These are phyloP conservation scores for Lactifluus subvellereus DNA, from an alignment of 768 basidiomycete species.

Conservation along the genomic window DNA sequence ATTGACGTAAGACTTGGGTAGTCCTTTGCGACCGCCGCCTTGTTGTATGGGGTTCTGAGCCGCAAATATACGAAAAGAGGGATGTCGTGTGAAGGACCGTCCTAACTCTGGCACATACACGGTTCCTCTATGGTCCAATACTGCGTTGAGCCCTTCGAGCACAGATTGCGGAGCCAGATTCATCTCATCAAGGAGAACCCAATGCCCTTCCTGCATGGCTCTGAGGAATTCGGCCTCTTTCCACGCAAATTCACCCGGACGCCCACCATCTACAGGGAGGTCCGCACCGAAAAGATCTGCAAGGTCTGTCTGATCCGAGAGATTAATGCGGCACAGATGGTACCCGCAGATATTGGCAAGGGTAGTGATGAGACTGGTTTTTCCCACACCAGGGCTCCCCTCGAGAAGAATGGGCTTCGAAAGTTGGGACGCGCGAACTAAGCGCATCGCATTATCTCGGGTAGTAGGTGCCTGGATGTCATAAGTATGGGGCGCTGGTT, in stretches of 20 bases:
- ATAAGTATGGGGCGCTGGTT: slow-evolving; percentile 44
- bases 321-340: slow-evolving; percentile 83
- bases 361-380: slow-evolving; percentile 88
- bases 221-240: slow-evolving; percentile 93
- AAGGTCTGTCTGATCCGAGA: slow-evolving; percentile 97
- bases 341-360: slow-evolving; percentile 77
- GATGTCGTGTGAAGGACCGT: slow-evolving; percentile 80
- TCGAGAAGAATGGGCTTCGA: slow-evolving; percentile 90
- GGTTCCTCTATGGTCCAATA: slow-evolving; percentile 90
- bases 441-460: slow-evolving; percentile 77
- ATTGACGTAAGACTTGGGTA: slow-evolving; percentile 96
- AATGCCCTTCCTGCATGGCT: slow-evolving; percentile 91
- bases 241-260: slow-evolving; percentile 93
- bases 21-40: slow-evolving; percentile 94
- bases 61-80: slow-evolving; percentile 94
- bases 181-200: slow-evolving; percentile 99
- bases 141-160: slow-evolving; percentile 93
- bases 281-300: slow-evolving; percentile 96
- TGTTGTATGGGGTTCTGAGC: slow-evolving; percentile 96
- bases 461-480: slow-evolving; percentile 88
- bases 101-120: slow-evolving; percentile 95
- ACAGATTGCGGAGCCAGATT: slow-evolving; percentile 96
- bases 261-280: slow-evolving; percentile 87
- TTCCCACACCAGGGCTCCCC: slow-evolving; percentile 97
- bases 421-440: slow-evolving; percentile 85